A percentile compares a stretch with the other conserved stretches of the same genome.
phyloP scores from a whole-genome alignment of 202 grass and related monocot genomes.

The Setaria italica region DNA sequence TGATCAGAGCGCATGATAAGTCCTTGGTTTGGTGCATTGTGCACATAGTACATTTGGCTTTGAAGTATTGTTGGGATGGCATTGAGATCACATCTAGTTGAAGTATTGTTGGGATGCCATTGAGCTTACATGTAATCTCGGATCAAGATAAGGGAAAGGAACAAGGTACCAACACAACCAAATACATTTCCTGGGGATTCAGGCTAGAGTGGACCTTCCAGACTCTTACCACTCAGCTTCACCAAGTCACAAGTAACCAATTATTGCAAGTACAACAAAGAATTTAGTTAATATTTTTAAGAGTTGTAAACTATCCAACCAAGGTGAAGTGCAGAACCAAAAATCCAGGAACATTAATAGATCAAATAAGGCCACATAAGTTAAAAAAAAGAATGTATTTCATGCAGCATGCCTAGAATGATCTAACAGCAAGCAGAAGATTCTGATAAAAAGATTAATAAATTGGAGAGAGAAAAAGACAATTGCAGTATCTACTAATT shows the following conservation, averaged over 20 bases:
- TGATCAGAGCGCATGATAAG: background rate
- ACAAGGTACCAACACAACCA: background rate
- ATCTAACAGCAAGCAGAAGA: background rate
- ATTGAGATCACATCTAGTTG: background rate
- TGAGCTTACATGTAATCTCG: background rate
- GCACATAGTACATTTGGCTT: background rate
- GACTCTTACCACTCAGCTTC: background rate
- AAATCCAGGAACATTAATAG: background rate
- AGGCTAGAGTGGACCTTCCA: background rate
- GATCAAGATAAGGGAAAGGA: slow-evolving; percentile 5
- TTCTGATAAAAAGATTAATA: background rate
- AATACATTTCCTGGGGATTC: slow-evolving; percentile 2
- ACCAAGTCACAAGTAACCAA: background rate
- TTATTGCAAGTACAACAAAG: background rate
- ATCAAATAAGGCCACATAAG: background rate
- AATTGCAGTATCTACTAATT: background rate
- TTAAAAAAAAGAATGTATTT: background rate
- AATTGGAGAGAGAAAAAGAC: background rate
- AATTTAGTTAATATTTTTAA: background rate
- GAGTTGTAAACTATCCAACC: background rate
- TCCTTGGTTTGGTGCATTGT: background rate
- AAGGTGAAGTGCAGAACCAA: background rate
- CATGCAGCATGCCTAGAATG: background rate
- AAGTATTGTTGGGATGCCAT: background rate
- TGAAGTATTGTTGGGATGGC: background rate